Conservation (phyloP, 176 grass and related monocot genomes). For the Leersia perrieri region DNA sequence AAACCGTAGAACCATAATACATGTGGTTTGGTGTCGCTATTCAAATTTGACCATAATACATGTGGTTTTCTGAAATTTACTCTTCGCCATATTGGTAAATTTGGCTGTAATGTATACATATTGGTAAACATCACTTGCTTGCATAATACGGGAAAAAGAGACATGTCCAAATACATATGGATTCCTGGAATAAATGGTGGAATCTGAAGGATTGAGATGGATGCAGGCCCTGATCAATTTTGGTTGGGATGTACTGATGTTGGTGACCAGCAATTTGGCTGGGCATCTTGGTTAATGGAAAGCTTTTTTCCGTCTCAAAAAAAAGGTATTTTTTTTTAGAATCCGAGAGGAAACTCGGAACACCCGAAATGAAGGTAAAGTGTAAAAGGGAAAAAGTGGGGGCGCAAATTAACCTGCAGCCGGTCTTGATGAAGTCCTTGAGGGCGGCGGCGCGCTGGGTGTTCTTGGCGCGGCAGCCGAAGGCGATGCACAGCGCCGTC, state of each 20-base stretch:
- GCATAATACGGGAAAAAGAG: neutral
- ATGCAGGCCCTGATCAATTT: too few species aligned
- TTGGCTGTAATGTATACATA: neutral
- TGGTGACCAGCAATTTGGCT: too few species aligned
- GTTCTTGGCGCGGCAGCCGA: conserved; percentile 79
- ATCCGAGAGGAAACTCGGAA: neutral
- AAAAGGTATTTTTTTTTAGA: neutral
- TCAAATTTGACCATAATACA: too few species aligned
- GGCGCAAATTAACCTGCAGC: conserved; percentile 84
- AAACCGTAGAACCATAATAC: too few species aligned
- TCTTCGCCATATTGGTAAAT: too few species aligned
- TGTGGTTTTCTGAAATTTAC: too few species aligned
- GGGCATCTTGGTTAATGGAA: too few species aligned
- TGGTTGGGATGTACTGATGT: too few species aligned
- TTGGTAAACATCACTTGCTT: neutral
- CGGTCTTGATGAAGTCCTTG: conserved; percentile 93
- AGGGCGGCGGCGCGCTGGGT: conserved; percentile 74
- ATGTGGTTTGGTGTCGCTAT: too few species aligned
- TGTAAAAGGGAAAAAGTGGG: neutral
- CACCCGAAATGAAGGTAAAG: neutral
- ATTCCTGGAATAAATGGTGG: neutral
- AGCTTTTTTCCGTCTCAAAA: too few species aligned
- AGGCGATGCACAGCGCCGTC: conserved; percentile 84
- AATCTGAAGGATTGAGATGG: neutral
- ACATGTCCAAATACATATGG: neutral